phyloP scores from a whole-genome alignment of 345 rosid species.

The Melaleuca alternifolia region DNA sequence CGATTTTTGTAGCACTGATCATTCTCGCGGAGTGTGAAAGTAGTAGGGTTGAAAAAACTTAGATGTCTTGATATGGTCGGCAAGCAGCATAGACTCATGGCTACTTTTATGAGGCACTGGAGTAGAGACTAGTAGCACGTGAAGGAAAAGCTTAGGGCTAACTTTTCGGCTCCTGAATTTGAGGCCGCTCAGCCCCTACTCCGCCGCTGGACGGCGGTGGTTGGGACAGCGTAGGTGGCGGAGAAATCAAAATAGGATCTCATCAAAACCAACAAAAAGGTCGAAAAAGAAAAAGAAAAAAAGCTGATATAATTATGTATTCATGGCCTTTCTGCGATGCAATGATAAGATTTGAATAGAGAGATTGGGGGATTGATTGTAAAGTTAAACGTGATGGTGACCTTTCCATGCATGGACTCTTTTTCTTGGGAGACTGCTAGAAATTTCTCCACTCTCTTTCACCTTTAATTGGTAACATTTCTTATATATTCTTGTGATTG shows the following conservation, averaged over 20 bases:
- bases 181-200: background rate
- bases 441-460: background rate
- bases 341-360: background rate
- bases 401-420: background rate
- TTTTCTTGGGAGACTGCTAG: background rate
- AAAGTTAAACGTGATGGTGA: background rate
- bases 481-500: background rate
- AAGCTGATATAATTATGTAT: background rate
- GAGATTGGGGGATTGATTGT: background rate
- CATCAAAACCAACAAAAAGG: background rate
- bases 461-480: background rate
- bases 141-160: background rate
- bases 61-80: background rate
- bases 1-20: background rate
- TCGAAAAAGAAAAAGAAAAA: fast-evolving
- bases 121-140: background rate
- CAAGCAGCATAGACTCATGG: background rate
- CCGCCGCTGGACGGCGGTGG: background rate
- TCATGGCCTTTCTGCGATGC: background rate
- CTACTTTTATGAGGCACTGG: too few species aligned
- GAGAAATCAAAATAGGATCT: background rate
- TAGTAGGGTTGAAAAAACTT: background rate
- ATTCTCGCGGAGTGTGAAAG: background rate
- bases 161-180: background rate
- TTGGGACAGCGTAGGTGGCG: background rate